Percentiles rank a stretch among this genome's conserved stretches.
Evolutionary conservation across 495 filamentous ascomycete species (phyloP).

Genomic region (Neurospora sp.): DNA sequence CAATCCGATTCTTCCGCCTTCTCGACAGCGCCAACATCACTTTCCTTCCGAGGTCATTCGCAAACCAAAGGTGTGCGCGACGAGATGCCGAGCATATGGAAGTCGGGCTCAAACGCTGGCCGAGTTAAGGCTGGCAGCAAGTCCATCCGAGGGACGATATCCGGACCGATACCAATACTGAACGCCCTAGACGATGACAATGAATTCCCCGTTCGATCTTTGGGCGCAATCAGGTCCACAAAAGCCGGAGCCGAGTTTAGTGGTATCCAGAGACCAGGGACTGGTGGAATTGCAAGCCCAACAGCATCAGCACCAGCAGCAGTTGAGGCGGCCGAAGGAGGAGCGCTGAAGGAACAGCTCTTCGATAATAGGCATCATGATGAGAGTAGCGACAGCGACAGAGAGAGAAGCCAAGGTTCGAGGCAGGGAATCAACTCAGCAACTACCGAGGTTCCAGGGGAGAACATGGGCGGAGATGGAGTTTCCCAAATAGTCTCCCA

Average conservation of each 20-base stretch:
- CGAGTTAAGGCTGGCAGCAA: conserved; percentile 29
- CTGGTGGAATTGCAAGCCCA: conserved; percentile 23
- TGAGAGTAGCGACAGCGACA: background rate
- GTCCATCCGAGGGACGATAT: conserved; percentile 42
- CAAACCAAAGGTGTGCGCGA: background rate
- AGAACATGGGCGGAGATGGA: background rate
- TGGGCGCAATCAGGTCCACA: background rate
- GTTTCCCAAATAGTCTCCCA: background rate
- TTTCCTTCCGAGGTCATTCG: background rate
- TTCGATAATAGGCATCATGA: background rate
- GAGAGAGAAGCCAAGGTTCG: background rate
- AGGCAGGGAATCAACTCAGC: background rate
- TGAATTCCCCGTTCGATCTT: conserved; percentile 21
- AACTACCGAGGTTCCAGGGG: background rate
- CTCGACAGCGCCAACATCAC: background rate
- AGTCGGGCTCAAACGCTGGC: conserved; percentile 26
- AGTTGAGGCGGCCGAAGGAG: background rate
- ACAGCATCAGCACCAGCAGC: background rate
- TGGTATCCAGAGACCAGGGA: conserved; percentile 24
- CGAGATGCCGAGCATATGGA: conserved; percentile 25
- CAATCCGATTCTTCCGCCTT: conserved; percentile 4
- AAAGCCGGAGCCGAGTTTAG: background rate
- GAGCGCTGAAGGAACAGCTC: background rate
- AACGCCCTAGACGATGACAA: conserved; percentile 28
- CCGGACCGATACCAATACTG: conserved; percentile 39